phyloP scores from a whole-genome alignment of 225 moss, liverwort and hornwort species.

The Physcomitrium patens region DNA sequence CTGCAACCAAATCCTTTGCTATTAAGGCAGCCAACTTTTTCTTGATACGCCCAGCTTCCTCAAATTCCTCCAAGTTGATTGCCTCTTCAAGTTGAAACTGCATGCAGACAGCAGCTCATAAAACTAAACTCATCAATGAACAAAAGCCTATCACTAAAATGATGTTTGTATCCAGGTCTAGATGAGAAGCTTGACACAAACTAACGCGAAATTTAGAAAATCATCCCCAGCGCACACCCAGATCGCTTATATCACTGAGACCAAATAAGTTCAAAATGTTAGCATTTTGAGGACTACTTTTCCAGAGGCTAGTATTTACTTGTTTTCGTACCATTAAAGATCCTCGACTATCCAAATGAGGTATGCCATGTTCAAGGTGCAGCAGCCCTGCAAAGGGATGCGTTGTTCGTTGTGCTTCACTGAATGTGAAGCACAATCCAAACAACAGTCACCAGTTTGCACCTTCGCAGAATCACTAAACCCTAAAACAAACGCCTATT shows the following conservation, averaged over 20 bases:
- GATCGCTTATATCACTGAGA: not conserved
- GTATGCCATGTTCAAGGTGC: too few relatives aligned
- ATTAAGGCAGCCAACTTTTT: constrained; percentile 57
- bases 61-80: constrained; percentile 78
- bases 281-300: too few relatives aligned
- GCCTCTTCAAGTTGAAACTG: constrained; percentile 96
- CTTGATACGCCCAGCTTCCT: constrained; percentile 80
- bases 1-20: constrained; percentile 71
- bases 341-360: too few relatives aligned
- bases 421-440: not conserved
- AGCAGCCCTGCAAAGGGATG: not conserved
- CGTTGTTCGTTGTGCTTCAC: not conserved
- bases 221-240: not conserved
- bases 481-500: constrained; percentile 42
- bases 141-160: not conserved
- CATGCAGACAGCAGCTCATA: constrained; percentile 16
- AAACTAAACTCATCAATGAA: constrained; percentile 1
- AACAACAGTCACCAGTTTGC: not conserved
- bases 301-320: too few relatives aligned
- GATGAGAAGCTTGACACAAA: not conserved
- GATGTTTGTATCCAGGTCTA: not conserved
- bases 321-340: too few relatives aligned
- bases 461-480: constrained; percentile 21
- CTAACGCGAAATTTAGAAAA: not conserved
- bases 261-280: too few relatives aligned